phyloP scores from a whole-genome alignment of 495 filamentous ascomycete genomes.

The Annulohypoxylon stygium region DNA sequence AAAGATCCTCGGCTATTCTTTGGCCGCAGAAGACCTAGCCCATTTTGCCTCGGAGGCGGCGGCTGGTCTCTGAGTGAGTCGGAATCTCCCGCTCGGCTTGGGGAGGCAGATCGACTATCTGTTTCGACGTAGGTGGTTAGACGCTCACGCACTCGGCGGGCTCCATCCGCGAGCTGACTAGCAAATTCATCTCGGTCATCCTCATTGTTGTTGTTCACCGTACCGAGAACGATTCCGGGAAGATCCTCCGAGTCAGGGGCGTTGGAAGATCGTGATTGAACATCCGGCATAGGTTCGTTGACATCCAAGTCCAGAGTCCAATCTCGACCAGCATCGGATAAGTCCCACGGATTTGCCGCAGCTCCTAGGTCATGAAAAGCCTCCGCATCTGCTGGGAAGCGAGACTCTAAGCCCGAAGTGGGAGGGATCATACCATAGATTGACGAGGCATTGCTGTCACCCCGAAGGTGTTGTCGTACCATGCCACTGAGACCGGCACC shows the following conservation, averaged over 20 bases:
- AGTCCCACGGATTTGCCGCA: conserved; percentile 67
- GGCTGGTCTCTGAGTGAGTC: conserved; percentile 57
- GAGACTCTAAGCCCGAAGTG: conserved; percentile 52
- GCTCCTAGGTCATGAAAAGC: conserved; percentile 46
- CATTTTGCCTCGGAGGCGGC: conserved; percentile 62
- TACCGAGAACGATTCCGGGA: conserved; percentile 69
- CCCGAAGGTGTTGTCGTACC: conserved; percentile 87
- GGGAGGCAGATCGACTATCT: conserved; percentile 69
- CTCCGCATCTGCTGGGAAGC: conserved; percentile 53
- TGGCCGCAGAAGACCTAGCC: conserved; percentile 75
- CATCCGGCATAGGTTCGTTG: conserved; percentile 47
- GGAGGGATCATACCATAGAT: conserved; percentile 66
- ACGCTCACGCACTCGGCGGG: conserved; percentile 83
- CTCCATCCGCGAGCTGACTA: conserved; percentile 80
- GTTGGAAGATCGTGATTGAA: conserved; percentile 41
- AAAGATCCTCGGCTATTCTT: conserved; percentile 75
- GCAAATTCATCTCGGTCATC: conserved; percentile 84
- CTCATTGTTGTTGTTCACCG: conserved; percentile 59
- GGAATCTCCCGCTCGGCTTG: conserved; percentile 58
- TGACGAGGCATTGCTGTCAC: conserved; percentile 84
- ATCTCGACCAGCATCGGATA: conserved; percentile 43
- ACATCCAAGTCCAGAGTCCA: conserved; percentile 49
- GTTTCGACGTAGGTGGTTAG: conserved; percentile 78
- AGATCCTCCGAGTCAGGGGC: conserved; percentile 63
- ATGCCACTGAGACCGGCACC: conserved; percentile 80